phyloP scores from a whole-genome alignment of 441 rosid species.

The Biscutella laevigata region DNA sequence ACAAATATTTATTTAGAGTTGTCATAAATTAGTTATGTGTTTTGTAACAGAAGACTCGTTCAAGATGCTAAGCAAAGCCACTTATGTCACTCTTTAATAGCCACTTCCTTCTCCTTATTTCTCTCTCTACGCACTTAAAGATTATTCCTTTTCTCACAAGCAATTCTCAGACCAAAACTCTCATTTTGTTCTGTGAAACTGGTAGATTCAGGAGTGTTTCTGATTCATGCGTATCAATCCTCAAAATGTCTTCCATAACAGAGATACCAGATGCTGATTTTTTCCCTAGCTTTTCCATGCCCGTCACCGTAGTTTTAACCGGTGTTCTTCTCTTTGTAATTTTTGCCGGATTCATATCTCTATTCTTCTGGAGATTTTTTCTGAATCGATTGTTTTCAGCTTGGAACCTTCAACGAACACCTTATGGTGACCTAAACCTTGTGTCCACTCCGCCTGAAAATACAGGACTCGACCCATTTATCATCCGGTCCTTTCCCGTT shows the following conservation, averaged over 20 bases:
- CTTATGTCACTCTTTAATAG: background rate
- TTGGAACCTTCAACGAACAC: constrained; percentile 34
- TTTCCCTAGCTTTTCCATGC: constrained; percentile 27
- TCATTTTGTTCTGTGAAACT: background rate
- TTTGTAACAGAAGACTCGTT: constrained; percentile 22
- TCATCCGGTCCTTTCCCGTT: constrained; percentile 47
- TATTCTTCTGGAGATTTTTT: constrained; percentile 53
- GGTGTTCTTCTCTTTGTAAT: constrained; percentile 45
- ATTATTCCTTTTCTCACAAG: background rate
- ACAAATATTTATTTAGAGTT: too few species aligned
- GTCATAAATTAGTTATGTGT: too few species aligned
- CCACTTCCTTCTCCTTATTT: constrained; percentile 17
- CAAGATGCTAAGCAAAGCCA: constrained; percentile 20
- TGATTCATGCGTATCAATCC: constrained; percentile 30
- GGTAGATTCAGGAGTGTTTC: constrained; percentile 10
- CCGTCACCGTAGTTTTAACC: constrained; percentile 38
- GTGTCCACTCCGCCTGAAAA: constrained; percentile 11
- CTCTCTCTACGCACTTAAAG: constrained; percentile 1
- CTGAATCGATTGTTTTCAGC: constrained; percentile 28
- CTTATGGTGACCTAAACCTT: constrained; percentile 28
- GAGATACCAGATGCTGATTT: constrained; percentile 21
- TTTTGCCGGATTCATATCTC: constrained; percentile 44
- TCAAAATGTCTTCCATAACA: constrained; percentile 9
- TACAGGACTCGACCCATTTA: constrained; percentile 54
- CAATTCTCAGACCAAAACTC: constrained; percentile 6